phyloP scores from a whole-genome alignment of 2,329 filamentous ascomycete genomes.

The Aspergillus neotritici region DNA sequence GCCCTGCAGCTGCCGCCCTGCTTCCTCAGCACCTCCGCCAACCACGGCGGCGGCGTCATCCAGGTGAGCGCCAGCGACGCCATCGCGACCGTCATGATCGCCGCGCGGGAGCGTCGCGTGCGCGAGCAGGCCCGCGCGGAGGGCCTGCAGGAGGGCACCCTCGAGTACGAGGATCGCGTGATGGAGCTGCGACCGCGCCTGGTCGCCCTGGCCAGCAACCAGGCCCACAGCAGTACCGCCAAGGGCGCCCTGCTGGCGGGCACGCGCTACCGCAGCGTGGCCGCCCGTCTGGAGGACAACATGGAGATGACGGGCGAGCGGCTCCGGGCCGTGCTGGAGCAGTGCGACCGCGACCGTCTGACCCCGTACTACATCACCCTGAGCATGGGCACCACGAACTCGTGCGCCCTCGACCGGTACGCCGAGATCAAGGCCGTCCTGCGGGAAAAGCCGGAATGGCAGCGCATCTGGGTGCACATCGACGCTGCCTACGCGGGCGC shows the following conservation, averaged over 20 bases:
- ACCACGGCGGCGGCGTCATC: conserved; percentile 77
- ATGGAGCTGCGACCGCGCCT: conserved; percentile 63
- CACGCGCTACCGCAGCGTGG: conserved; percentile 69
- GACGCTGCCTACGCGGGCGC: conserved; percentile 91
- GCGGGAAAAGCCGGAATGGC: conserved; percentile 41
- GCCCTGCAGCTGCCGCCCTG: conserved; percentile 66
- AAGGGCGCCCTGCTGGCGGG: conserved; percentile 85
- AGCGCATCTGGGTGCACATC: conserved; percentile 79
- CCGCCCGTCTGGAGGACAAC: conserved; percentile 56
- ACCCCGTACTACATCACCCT: conserved; percentile 82
- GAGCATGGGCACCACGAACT: conserved; percentile 79
- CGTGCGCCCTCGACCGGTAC: conserved; percentile 82
- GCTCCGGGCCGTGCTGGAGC: conserved; percentile 57
- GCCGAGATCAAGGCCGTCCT: conserved; percentile 58
- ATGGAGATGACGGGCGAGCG: conserved; percentile 64
- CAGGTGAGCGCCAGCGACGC: conserved; percentile 88
- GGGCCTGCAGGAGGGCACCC: conserved; percentile 39
- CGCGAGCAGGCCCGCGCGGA: conserved; percentile 52
- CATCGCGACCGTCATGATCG: conserved; percentile 78
- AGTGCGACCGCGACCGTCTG: conserved; percentile 62
- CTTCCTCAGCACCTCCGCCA: conserved; percentile 65
- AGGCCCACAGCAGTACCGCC: conserved; percentile 76
- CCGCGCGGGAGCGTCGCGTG: conserved; percentile 75
- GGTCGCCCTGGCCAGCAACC: conserved; percentile 73
- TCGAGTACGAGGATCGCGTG: conserved; percentile 64